Conservation (phyloP, 176 grass and related monocot genomes). For the Cocos nucifera region DNA sequence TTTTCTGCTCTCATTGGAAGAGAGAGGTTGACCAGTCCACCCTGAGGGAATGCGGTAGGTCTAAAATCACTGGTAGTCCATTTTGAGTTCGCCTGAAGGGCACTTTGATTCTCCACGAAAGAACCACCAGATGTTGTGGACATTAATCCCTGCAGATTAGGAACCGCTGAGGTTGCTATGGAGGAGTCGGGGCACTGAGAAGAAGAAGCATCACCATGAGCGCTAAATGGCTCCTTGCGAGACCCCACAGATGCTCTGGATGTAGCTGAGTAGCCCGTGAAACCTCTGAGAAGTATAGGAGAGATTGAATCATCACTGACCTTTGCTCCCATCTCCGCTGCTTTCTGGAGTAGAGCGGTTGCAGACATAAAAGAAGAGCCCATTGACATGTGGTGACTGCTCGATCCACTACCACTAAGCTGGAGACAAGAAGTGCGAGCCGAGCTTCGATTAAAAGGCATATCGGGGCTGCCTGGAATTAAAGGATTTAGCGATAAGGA, state of each 20-base stretch:
- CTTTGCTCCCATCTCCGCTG: slow-evolving; percentile 50
- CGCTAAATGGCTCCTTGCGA: background rate
- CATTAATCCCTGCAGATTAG: slow-evolving; percentile 22
- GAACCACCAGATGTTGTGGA: slow-evolving; percentile 16
- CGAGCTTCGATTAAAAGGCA: slow-evolving; percentile 37
- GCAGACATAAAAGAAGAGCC: slow-evolving; percentile 51
- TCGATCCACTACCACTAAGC: slow-evolving; percentile 32
- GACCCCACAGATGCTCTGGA: background rate
- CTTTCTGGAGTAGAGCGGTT: slow-evolving; percentile 63
- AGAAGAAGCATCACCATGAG: slow-evolving; percentile 35
- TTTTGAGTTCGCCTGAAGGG: slow-evolving; percentile 30
- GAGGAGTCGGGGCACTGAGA: slow-evolving; percentile 32
- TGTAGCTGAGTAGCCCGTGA: slow-evolving; percentile 28
- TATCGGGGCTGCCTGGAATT: slow-evolving; percentile 31
- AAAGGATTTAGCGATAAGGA: slow-evolving; percentile 43
- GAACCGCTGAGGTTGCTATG: slow-evolving; percentile 27
- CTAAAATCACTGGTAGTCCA: slow-evolving; percentile 26
- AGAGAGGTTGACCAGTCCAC: slow-evolving; percentile 30
- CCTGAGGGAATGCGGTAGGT: slow-evolving; percentile 23
- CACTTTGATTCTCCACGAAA: slow-evolving; percentile 19
- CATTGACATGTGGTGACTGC: slow-evolving; percentile 40
- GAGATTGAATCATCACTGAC: slow-evolving; percentile 55
- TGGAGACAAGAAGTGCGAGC: slow-evolving; percentile 27
- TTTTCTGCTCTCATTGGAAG: slow-evolving; percentile 36
- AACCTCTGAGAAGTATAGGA: slow-evolving; percentile 45